A percentile compares a stretch with the other conserved stretches of the same genome.
Conservation (phyloP, 495 filamentous ascomycete species). For the Hypoxylon crocopeplum region DNA sequence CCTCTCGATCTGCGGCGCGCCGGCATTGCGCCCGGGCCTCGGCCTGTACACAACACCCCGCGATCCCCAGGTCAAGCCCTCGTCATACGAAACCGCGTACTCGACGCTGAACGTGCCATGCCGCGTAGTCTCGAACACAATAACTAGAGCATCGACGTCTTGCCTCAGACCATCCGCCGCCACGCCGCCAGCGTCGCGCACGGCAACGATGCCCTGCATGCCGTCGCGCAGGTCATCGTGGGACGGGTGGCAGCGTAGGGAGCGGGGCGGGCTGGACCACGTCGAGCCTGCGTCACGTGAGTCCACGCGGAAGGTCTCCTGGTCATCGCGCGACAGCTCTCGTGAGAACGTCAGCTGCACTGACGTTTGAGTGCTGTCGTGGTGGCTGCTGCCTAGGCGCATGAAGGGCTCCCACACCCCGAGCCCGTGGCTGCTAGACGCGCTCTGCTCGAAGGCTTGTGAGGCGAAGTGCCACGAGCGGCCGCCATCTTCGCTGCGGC, state of each 20-base stretch:
- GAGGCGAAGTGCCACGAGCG: constrained; percentile 60
- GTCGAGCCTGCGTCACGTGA: constrained; percentile 61
- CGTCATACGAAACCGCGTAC: constrained; percentile 63
- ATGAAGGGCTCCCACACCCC: constrained; percentile 72
- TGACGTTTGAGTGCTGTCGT: constrained; percentile 47
- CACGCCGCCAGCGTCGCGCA: constrained; percentile 18
- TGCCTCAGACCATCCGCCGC: no score
- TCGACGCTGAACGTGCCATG: constrained; percentile 61
- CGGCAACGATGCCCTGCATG: constrained; percentile 63
- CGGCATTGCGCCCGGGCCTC: constrained; percentile 51
- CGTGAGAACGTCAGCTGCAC: constrained; percentile 62
- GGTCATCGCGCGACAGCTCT: constrained; percentile 52
- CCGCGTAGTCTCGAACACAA: constrained; percentile 65
- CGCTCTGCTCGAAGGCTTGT: constrained; percentile 51
- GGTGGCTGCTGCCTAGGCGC: constrained; percentile 48
- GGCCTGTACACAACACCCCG: constrained; percentile 61
- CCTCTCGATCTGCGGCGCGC: constrained; percentile 65
- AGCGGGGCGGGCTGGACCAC: constrained; percentile 50
- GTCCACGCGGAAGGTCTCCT: constrained; percentile 64
- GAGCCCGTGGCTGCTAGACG: constrained; percentile 49
- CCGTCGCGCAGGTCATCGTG: constrained; percentile 57
- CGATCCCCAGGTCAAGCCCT: constrained; percentile 59
- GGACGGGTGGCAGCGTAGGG: constrained; percentile 35
- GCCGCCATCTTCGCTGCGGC: constrained; percentile 61
- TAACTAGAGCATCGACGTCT: constrained; percentile 51